Base-by-base conservation (phyloP, 176 grass and related monocot species). In the Calamus simplicifolius region DNA sequence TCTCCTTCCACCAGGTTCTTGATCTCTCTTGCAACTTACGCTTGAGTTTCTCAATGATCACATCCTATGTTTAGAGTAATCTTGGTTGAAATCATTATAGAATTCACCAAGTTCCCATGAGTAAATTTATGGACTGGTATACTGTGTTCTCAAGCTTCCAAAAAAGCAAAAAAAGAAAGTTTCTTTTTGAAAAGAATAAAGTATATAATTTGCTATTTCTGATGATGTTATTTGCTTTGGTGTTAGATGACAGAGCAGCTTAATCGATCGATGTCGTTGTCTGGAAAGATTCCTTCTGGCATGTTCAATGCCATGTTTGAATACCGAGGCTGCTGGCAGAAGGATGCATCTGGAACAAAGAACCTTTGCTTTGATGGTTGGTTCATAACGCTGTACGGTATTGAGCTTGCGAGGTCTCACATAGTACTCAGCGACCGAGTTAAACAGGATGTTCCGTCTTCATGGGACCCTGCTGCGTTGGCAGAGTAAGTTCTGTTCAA, bases 271-370 rank as follows among this genome's bases (percentile, higher is more conserved):
- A 27, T 89, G 30, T 59, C 85, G 3, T 26, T 89, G 53, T 30
- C 75, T 6, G 81, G 80, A 19, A 95, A 86, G 75, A 89, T 89
- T 29, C 90, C 90, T 0, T 86, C 80, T 0, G 90, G 90, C 5
- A n/a, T 69, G 12, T 95, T 95, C 79, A 95, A 95, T 70, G 30
- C 82, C 43, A 81, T 81, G 85, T 95, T 95, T 70, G 80, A 84
- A 70, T 84, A 81, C 59, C 71, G 71, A 43, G 82, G 81, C 15
- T 81, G 82, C 74, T 95, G 90, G 90, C 85, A 81, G 59, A 69
- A 71, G 18, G 90, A 95, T 50, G 80, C 67, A 25, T 79, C 90
- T 3, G 71, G 73, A 27, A 89, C 90, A 0, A 61, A 82, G 49
- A 68, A 48, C 35, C 85, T 95, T 62, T 85, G 82, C 79, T 89